These are phyloP conservation scores for Panellus pusillus DNA, from an alignment of 768 basidiomycete genomes.

Conservation along the genomic window DNA sequence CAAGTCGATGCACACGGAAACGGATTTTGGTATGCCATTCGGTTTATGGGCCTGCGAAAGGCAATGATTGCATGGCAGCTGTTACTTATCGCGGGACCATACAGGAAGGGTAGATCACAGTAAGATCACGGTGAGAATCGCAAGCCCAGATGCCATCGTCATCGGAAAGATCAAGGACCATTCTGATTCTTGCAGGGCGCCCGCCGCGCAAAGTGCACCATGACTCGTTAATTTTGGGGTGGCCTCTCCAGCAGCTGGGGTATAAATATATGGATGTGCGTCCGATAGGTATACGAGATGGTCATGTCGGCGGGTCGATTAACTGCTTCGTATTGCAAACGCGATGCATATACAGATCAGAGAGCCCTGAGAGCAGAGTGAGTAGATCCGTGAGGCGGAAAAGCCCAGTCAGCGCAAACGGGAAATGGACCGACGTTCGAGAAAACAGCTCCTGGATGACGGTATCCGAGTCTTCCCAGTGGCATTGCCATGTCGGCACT, in stretches of 20 bases:
- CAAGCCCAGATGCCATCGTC: neutral
- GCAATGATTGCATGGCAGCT: neutral
- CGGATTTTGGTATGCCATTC: too few relatives aligned
- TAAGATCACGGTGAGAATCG: conserved; percentile 14
- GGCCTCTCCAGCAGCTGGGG: conserved; percentile 19
- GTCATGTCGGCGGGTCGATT: conserved; percentile 5
- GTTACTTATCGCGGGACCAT: neutral
- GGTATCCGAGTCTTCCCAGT: conserved; percentile 85
- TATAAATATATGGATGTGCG: neutral
- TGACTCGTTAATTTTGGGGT: conserved; percentile 7
- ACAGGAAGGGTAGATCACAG: neutral
- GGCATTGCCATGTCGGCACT: conserved; percentile 80
- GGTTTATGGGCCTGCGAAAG: neutral
- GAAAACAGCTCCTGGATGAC: conserved; percentile 78
- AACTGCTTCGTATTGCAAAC: conserved; percentile 52
- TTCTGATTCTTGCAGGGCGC: conserved; percentile 3
- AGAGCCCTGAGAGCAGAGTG: conserved; percentile 54
- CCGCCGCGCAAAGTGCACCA: neutral
- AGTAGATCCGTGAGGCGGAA: conserved; percentile 2
- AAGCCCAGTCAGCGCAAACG: conserved; percentile 4
- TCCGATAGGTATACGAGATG: conserved; percentile 16
- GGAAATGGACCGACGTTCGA: conserved; percentile 58
- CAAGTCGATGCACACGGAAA: neutral
- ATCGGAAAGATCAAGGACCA: conserved; percentile 7
- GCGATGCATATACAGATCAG: conserved; percentile 66